Base-by-base conservation (phyloP, 2,329 filamentous ascomycete species). In the Ophiostoma australiae region DNA sequence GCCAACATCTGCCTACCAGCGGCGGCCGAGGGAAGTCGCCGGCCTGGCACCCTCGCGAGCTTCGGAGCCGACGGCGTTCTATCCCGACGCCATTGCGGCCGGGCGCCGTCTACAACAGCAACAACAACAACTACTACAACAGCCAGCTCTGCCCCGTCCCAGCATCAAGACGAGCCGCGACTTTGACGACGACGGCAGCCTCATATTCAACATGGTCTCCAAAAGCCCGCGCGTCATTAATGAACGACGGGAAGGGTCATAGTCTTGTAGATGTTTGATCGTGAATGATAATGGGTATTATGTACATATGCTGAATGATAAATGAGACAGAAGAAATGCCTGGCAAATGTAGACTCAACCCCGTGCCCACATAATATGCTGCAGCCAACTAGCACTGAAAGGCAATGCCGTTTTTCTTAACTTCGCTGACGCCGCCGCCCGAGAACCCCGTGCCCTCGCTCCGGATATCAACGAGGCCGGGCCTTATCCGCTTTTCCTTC, bases 401-500 rank as follows among this genome's bases (percentile, higher is more conserved):
- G 1, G 73, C 72, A 23, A 96, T 88, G 0, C 91, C 90, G 3
- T 86, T 82, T 78, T 90, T 95, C 80, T 91, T 91, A 20, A 96
- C 93, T 76, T 91, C 87, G 77, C 91, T 97, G 69, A 87, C 86
- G 2, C 95, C 94, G n/a, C 90, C 90, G 4, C 92, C 91, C 4
- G 94, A 94, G 80, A 97, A 98, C 0, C 94, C 94, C 0, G 94
- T 98, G 0, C 94, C 94, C 76, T 97, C 94, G 48, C 90, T 92
- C 75, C 87, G 89, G 68, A 98, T 86, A 77, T 91, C 88, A 3
- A 97, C 89, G 44, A 97, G 78, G 0, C 94, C 94, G 0, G 89
- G 87, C 72, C 84, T 87, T 48, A 90, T 77, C 71, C 80, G 80
- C 33, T 80, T 83, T 37, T 58, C 44, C 7, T 70, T 69, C 33